phyloP scores from a whole-genome alignment of 805 yeast genomes.

The Schwanniomyces vanrijiae region DNA sequence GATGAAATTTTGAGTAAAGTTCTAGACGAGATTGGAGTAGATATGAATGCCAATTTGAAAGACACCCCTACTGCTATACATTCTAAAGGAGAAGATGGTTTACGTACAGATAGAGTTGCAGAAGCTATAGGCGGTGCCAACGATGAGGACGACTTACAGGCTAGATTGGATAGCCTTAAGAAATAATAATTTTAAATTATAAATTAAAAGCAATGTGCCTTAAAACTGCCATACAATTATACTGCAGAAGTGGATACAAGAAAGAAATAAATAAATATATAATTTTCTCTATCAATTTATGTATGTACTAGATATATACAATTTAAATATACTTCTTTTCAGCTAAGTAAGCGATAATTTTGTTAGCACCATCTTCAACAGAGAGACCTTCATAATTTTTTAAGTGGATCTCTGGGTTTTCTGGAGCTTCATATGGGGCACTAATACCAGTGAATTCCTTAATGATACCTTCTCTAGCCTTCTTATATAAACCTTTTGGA shows the following conservation, averaged over 20 bases:
- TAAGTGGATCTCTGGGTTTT: conserved; percentile 76
- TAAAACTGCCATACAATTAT: neutral
- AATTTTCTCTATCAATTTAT: neutral
- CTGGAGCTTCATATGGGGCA: conserved; percentile 96
- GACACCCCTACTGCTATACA: conserved; percentile 43
- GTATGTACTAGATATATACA: neutral
- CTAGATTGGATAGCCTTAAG: conserved; percentile 80
- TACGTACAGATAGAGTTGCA: conserved; percentile 43
- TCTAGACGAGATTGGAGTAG: conserved; percentile 94
- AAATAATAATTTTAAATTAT: conserved; percentile 27
- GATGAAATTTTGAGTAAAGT: conserved; percentile 91
- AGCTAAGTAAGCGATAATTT: conserved; percentile 66
- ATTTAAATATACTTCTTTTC: conserved; percentile 43
- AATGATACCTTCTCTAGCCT: conserved; percentile 93
- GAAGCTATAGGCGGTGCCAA: conserved; percentile 49
- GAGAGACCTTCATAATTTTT: conserved; percentile 63
- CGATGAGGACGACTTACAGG: conserved; percentile 85
- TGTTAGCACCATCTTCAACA: conserved; percentile 78
- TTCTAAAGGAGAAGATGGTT: conserved; percentile 39
- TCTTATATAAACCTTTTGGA: conserved; percentile 94
- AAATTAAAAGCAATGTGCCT: neutral
- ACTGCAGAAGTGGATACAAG: neutral
- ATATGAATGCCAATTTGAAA: conserved; percentile 53
- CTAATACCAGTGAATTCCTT: conserved; percentile 94
- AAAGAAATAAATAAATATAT: neutral